phyloP scores from a whole-genome alignment of 2,329 filamentous ascomycete genomes.

The Phialocephala sp. region DNA sequence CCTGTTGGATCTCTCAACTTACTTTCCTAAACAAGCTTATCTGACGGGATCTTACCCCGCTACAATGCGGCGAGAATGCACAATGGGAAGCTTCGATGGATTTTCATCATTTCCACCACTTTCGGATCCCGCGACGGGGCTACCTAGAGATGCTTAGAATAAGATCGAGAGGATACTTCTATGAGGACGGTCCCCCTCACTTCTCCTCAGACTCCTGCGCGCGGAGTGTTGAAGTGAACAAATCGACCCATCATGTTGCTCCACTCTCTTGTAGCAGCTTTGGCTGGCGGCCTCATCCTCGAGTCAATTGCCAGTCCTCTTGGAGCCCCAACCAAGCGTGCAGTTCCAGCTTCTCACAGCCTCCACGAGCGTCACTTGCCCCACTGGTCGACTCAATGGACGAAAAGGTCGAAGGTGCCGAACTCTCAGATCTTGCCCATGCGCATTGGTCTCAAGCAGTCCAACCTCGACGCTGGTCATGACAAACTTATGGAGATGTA shows the following conservation, averaged over 20 bases:
- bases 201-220: neutral
- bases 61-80: neutral
- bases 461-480: conserved; percentile 51
- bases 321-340: conserved; percentile 23
- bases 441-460: conserved; percentile 53
- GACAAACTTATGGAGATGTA: conserved; percentile 49
- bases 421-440: conserved; percentile 45
- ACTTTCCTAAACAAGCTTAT: conserved; percentile 5
- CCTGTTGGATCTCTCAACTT: too few relatives aligned
- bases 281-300: conserved; percentile 30
- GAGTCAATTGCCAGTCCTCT: conserved; percentile 29
- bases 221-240: neutral
- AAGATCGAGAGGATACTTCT: neutral
- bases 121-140: neutral
- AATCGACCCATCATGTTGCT: conserved; percentile 29
- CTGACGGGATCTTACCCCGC: too few relatives aligned
- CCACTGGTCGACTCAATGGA: conserved; percentile 30
- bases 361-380: conserved; percentile 36
- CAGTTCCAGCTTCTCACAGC: conserved; percentile 31
- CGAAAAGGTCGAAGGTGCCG: conserved; percentile 32
- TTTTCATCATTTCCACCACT: neutral
- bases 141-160: neutral
- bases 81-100: neutral
- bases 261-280: conserved; percentile 25
- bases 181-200: neutral